Evolutionary conservation across 2,329 filamentous ascomycete species (phyloP), one percentile per base, ranked within the genome.

Genomic region (Botryotinia convoluta): DNA sequence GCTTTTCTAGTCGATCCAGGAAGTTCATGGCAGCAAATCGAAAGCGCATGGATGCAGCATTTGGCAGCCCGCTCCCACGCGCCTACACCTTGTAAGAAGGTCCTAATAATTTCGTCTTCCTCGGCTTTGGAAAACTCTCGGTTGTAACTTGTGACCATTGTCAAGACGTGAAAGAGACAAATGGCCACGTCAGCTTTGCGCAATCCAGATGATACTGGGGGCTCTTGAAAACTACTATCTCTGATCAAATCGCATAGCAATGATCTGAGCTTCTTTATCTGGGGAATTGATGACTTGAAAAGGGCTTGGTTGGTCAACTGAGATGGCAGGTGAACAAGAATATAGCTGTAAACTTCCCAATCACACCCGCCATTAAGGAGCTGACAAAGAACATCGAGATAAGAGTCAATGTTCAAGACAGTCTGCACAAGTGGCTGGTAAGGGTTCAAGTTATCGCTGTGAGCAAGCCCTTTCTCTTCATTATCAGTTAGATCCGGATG

Each of bases 321-420:
- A 42, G 93, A 92, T 1, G 94, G 93, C 16, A 98, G 84, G 81
- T 97, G 93, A 9, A 94, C 92, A 44, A 99, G 85, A 29, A 95
- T 88, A 80, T 95, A 98, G 82, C 93, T 95, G 84, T 97, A 97
- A 1, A 97, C 85, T 80, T 98, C 94, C 95, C 95, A 98, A 75
- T 96, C 91, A 65, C 89, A 88, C 59, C 91, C 92, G 72, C 90
- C 87, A 76, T 92, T 89, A 61, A 97, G 84, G n/a, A 96, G 84
- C n/a, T 86, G 86, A 39, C 93, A 88, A 54, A 97, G 86, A 18
- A 90, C 87, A 75, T 95, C 92, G n/a, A 97, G 86, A 92, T 94
- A 97, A 2, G 76, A 63, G 61, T 72, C 73, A 39, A 81, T 77
- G 45, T 79, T 74, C 10, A 82, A 73, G 12, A 72, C 67, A 48